These are phyloP conservation scores for Sporobolomyces roseus DNA, from an alignment of 768 basidiomycete species.

Conservation along the genomic window DNA sequence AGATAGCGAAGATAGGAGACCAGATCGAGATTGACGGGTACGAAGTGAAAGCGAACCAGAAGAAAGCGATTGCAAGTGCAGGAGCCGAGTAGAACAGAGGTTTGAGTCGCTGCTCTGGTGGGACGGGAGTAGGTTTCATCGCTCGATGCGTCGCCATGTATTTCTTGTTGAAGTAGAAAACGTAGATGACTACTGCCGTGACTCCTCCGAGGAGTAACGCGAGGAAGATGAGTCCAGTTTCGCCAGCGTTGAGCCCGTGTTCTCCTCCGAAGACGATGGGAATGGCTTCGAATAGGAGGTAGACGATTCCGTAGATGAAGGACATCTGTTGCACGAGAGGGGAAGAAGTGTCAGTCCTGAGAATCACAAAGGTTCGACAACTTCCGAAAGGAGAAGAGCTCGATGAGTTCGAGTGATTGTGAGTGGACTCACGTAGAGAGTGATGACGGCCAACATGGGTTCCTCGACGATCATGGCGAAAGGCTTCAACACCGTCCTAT, in stretches of 20 bases:
- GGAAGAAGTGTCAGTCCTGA: not conserved
- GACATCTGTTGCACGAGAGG: too few species aligned
- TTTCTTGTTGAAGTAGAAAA: constrained; percentile 41
- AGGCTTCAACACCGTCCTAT: constrained; percentile 41
- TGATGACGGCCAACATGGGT: constrained; percentile 43
- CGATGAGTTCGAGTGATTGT: not conserved
- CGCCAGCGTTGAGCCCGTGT: constrained; percentile 47
- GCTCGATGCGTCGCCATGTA: constrained; percentile 39
- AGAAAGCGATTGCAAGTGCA: constrained; percentile 40
- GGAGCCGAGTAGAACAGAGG: constrained; percentile 35
- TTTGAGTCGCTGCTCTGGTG: constrained; percentile 45
- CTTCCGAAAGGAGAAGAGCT: not conserved
- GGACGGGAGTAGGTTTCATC: constrained; percentile 27
- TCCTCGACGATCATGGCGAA: constrained; percentile 45
- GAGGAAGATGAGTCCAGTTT: constrained; percentile 46
- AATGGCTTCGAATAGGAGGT: constrained; percentile 48
- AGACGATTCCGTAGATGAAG: constrained; percentile 44
- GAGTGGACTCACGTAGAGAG: not conserved
- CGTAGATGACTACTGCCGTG: constrained; percentile 28
- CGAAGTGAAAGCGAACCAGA: constrained; percentile 23
- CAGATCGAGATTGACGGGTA: constrained; percentile 30
- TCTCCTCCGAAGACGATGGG: constrained; percentile 46
- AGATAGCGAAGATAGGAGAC: constrained; percentile 35
- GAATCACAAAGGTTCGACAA: not conserved
- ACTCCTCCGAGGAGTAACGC: constrained; percentile 44